A percentile compares a stretch with the other conserved stretches of the same genome.
Conservation (phyloP, 306 rosid species). For the Cicer judaicum region DNA sequence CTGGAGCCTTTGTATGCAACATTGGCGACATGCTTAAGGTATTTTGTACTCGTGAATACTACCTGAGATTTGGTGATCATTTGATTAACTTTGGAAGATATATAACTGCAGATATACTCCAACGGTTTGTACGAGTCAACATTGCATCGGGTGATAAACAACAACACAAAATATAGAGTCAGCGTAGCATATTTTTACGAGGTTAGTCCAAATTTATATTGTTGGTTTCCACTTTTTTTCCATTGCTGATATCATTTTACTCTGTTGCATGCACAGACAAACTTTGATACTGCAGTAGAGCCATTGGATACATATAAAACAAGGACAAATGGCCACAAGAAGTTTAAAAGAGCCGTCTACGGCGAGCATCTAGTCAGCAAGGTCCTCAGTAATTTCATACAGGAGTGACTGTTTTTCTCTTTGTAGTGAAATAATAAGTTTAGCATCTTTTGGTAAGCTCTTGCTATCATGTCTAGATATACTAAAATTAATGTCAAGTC, state of each 20-base stretch:
- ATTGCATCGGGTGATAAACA: constrained; percentile 81
- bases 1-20: constrained; percentile 85
- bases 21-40: constrained; percentile 98
- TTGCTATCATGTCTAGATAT: constrained; percentile 8
- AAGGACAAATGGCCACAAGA: constrained; percentile 58
- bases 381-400: constrained; percentile 69
- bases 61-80: neutral
- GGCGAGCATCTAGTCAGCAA: constrained; percentile 84
- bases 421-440: constrained; percentile 3
- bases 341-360: constrained; percentile 69
- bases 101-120: constrained; percentile 77
- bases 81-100: constrained; percentile 20
- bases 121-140: constrained; percentile 90
- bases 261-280: constrained; percentile 63
- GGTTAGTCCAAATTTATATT: constrained; percentile 50
- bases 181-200: constrained; percentile 83
- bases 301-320: constrained; percentile 70
- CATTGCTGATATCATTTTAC: constrained; percentile 4
- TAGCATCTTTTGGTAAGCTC: neutral
- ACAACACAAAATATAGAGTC: constrained; percentile 69
- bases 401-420: constrained; percentile 25
- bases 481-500: neutral
- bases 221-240: constrained; percentile 6
- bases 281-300: constrained; percentile 82
- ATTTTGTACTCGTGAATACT: constrained; percentile 20